Evolutionary conservation across 2,329 filamentous ascomycete species (phyloP).

Genomic region (Thyridium curvatum): DNA sequence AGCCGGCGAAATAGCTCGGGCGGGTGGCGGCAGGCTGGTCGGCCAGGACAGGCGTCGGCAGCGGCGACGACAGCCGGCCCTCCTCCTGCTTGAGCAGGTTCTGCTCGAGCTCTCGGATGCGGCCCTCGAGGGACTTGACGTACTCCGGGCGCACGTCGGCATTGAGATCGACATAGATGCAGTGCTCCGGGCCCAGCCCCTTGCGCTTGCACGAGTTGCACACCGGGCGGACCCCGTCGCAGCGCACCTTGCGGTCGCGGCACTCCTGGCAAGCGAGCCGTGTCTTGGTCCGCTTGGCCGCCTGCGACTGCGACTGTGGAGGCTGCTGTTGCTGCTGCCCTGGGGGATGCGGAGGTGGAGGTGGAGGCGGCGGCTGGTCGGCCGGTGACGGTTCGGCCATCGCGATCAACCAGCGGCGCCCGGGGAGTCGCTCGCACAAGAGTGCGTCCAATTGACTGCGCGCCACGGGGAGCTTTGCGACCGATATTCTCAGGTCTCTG

Average conservation of each 20-base stretch:
- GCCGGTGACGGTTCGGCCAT: too few species aligned
- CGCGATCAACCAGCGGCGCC: too few species aligned
- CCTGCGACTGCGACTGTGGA: constrained; percentile 8
- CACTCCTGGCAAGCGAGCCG: constrained; percentile 9
- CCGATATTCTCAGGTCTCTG: too few species aligned
- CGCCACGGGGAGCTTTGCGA: too few species aligned
- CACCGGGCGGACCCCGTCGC: constrained; percentile 7
- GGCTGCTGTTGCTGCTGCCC: neutral
- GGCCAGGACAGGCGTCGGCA: too few species aligned
- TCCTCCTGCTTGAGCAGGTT: neutral
- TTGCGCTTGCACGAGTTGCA: constrained; percentile 2
- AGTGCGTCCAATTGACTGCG: too few species aligned
- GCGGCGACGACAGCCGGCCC: neutral
- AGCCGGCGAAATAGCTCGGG: too few species aligned
- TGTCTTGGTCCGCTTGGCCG: constrained; percentile 7
- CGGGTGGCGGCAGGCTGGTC: too few species aligned
- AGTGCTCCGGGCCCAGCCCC: constrained; percentile 1
- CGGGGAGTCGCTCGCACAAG: too few species aligned
- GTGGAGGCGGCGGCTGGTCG: constrained; percentile 19
- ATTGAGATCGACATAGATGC: constrained; percentile 1
- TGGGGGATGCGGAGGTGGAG: too few species aligned
- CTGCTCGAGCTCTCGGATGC: constrained; percentile 4
- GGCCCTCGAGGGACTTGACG: constrained; percentile 4
- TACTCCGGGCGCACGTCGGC: constrained; percentile 1
- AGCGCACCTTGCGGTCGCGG: constrained; percentile 10